Percentiles rank a stretch among this genome's conserved stretches.
phyloP scores from a whole-genome alignment of 73 alveolate genomes.

The Symbiodinium pilosum region DNA sequence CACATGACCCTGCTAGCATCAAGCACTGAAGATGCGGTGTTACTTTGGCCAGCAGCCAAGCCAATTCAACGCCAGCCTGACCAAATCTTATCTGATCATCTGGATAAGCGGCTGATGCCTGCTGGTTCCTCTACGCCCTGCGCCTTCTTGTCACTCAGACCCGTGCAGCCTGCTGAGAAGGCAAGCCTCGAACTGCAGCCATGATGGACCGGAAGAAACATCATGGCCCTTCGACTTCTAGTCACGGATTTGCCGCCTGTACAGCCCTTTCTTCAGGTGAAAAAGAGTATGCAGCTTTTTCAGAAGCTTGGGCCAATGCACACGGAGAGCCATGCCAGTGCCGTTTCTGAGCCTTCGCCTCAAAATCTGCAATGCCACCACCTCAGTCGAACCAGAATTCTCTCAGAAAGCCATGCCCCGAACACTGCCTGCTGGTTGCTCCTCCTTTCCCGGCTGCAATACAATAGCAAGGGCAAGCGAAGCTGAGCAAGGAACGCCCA shows the following conservation, averaged over 20 bases:
- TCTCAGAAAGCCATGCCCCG: no score
- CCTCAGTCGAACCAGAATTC: neutral
- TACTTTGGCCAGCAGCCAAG: constrained; percentile 32
- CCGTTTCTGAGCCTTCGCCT: constrained; percentile 36
- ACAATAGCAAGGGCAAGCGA: neutral
- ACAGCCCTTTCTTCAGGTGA: no score
- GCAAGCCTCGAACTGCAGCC: constrained; percentile 15
- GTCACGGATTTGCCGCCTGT: no score
- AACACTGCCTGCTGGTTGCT: neutral
- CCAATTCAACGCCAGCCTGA: constrained; percentile 79
- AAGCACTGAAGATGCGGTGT: constrained; percentile 45
- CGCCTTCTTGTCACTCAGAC: constrained; percentile 64
- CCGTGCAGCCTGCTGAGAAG: constrained; percentile 59
- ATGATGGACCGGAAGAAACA: no score
- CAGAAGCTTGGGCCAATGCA: neutral
- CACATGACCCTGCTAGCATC: constrained; percentile 51
- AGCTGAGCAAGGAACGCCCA: neutral
- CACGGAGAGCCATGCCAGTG: neutral
- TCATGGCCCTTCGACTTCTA: no score
- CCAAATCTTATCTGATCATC: no score
- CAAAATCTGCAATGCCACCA: constrained; percentile 60
- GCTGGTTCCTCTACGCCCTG: neutral
- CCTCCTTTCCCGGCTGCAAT: neutral
- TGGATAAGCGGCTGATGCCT: neutral
- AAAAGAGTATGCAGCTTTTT: no score